phyloP scores from a whole-genome alignment of 768 basidiomycete genomes.

The Serendipita indica region DNA sequence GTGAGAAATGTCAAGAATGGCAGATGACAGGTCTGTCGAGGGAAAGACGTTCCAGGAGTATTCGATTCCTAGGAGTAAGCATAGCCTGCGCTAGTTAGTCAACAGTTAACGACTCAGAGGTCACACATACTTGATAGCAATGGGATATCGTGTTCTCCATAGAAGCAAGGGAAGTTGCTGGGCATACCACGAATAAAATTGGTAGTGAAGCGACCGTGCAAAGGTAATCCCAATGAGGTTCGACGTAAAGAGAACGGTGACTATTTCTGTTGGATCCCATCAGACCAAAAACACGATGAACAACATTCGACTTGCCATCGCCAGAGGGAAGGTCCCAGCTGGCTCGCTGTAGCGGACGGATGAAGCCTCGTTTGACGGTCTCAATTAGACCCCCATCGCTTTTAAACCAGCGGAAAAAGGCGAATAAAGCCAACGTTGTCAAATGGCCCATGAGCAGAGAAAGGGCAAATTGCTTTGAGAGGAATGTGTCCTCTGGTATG shows the following conservation, averaged over 20 bases:
- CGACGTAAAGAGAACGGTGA: slow-evolving; percentile 73
- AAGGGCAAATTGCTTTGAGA: slow-evolving; percentile 44
- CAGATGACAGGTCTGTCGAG: slow-evolving; percentile 54
- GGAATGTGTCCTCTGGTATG: slow-evolving; percentile 59
- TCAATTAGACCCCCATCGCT: slow-evolving; percentile 48
- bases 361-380: slow-evolving; percentile 41
- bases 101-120: too few relatives aligned
- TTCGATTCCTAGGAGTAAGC: slow-evolving; percentile 48
- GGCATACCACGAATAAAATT: slow-evolving; percentile 97
- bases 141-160: slow-evolving; percentile 56
- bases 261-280: slow-evolving; percentile 40
- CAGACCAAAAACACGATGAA: slow-evolving; percentile 11
- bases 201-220: slow-evolving; percentile 91
- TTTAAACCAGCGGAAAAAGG: slow-evolving; percentile 59
- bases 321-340: slow-evolving; percentile 33
- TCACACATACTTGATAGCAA: slow-evolving; percentile 39
- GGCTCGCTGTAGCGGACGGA: slow-evolving; percentile 36
- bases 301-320: slow-evolving; percentile 40
- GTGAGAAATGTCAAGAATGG: slow-evolving; percentile 38
- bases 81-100: slow-evolving; percentile 31
- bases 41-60: slow-evolving; percentile 85
- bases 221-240: slow-evolving; percentile 86
- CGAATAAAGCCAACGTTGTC: slow-evolving; percentile 45
- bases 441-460: slow-evolving; percentile 55
- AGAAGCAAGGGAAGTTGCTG: slow-evolving; percentile 75